Conservation (phyloP, 768 basidiomycete genomes). For the Boletus sp. region DNA sequence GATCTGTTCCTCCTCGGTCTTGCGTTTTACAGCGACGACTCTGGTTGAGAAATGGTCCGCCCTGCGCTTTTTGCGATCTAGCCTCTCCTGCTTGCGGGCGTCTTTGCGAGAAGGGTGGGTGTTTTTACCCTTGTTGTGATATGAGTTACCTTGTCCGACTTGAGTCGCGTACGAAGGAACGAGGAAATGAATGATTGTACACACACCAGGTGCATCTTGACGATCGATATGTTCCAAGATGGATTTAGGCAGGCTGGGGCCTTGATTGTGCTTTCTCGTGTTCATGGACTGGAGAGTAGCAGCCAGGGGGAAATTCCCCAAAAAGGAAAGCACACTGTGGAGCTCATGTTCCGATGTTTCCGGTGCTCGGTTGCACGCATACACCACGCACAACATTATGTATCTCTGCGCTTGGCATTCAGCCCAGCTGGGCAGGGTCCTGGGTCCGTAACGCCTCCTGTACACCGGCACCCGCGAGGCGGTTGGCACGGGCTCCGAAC, state of each 20-base stretch:
- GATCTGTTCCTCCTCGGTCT: constrained; percentile 40
- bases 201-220: constrained; percentile 13
- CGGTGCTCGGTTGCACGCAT: not conserved
- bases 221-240: constrained; percentile 25
- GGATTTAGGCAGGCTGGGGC: constrained; percentile 28
- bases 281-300: constrained; percentile 5
- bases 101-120: constrained; percentile 52
- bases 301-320: not conserved
- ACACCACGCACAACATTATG: not conserved
- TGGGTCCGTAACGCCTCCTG: not conserved
- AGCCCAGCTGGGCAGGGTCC: not conserved
- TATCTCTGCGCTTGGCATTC: not conserved
- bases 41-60: constrained; percentile 51
- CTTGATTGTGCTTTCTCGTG: constrained; percentile 9
- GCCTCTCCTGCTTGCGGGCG: constrained; percentile 58
- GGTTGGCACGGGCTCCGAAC: not conserved
- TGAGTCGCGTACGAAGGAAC: not conserved
- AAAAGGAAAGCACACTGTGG: not conserved
- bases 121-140: constrained; percentile 5
- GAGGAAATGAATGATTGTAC: not conserved
- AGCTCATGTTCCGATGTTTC: too few relatives aligned
- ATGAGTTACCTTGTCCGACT: not conserved
- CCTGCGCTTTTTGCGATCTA: constrained; percentile 57
- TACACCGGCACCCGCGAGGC: not conserved
- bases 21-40: constrained; percentile 33